Conservation (phyloP, 805 yeast species). For the Wickerhamiella spandovensis region DNA sequence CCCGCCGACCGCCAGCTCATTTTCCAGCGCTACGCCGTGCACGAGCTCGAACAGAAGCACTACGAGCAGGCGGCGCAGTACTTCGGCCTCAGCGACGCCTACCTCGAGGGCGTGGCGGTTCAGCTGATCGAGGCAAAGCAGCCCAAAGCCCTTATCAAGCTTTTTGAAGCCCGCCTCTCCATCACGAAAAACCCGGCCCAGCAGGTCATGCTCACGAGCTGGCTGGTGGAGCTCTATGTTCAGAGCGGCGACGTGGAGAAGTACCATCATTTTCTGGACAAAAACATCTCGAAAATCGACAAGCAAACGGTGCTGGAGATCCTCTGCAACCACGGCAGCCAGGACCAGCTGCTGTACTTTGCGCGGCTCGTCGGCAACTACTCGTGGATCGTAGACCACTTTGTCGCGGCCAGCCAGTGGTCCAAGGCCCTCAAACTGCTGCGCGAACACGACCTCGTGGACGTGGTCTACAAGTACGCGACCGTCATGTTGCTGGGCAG, state of each 20-base stretch:
- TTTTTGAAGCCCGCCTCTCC: constrained; percentile 12
- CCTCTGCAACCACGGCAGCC: constrained; percentile 50
- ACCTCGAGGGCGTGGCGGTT: constrained; percentile 59
- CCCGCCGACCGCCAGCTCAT: constrained; percentile 33
- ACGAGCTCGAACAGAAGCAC: constrained; percentile 26
- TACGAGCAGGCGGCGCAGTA: constrained; percentile 33
- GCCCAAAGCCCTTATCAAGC: constrained; percentile 27
- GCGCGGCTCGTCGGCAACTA: constrained; percentile 58
- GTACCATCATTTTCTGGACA: constrained; percentile 37
- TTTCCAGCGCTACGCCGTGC: constrained; percentile 40
- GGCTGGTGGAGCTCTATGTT: constrained; percentile 46
- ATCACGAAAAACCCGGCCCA: constrained; percentile 29
- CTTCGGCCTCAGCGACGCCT: constrained; percentile 48
- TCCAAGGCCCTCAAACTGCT: constrained; percentile 48
- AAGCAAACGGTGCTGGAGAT: constrained; percentile 58
- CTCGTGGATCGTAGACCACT: constrained; percentile 52
- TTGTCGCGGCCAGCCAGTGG: constrained; percentile 65
- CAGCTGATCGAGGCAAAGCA: constrained; percentile 34
- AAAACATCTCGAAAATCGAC: constrained; percentile 41
- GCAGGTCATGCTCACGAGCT: constrained; percentile 41
- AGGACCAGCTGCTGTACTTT: constrained; percentile 47
- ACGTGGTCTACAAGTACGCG: constrained; percentile 51
- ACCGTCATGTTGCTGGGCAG: constrained; percentile 52
- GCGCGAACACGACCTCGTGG: constrained; percentile 24
- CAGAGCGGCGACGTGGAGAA: constrained; percentile 21